These are phyloP conservation scores for Ophiostoma montium DNA, from an alignment of 2,329 filamentous ascomycete species.

Conservation along the genomic window DNA sequence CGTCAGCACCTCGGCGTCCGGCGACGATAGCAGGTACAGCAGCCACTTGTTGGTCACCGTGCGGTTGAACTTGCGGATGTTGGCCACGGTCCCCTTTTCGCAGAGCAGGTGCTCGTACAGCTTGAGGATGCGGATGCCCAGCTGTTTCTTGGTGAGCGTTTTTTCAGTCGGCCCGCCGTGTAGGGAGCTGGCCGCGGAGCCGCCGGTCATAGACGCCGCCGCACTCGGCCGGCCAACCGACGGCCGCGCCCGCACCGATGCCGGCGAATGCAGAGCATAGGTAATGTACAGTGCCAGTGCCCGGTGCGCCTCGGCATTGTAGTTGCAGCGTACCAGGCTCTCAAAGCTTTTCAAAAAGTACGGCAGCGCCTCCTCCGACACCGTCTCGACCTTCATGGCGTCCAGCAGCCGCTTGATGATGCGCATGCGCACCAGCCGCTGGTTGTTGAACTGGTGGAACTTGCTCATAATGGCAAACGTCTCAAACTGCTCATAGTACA, in stretches of 20 bases:
- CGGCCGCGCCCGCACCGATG: slow-evolving; percentile 33
- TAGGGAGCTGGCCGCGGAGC: neutral
- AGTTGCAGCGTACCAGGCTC: slow-evolving; percentile 63
- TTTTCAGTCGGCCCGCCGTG: slow-evolving; percentile 14
- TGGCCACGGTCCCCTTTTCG: slow-evolving; percentile 49
- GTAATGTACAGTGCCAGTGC: slow-evolving; percentile 86
- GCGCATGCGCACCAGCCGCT: slow-evolving; percentile 81
- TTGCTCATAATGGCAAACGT: slow-evolving; percentile 84
- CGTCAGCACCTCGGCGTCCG: slow-evolving; percentile 69
- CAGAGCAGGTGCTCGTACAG: slow-evolving; percentile 71
- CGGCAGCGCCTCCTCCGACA: slow-evolving; percentile 56
- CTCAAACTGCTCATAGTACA: slow-evolving; percentile 88
- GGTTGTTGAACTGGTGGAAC: slow-evolving; percentile 81
- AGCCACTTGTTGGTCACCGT: slow-evolving; percentile 98
- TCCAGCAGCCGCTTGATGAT: slow-evolving; percentile 85
- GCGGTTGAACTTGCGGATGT: slow-evolving; percentile 77
- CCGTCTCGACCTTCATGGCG: slow-evolving; percentile 71
- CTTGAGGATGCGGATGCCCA: slow-evolving; percentile 60
- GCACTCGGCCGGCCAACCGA: slow-evolving; percentile 4
- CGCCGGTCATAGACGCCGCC: neutral
- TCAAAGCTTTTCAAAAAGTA: slow-evolving; percentile 70
- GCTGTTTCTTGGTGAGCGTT: slow-evolving; percentile 47
- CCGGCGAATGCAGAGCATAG: slow-evolving; percentile 57
- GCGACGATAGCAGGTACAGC: slow-evolving; percentile 76
- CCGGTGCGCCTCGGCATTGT: slow-evolving; percentile 72